Base-by-base conservation (phyloP, 1,139 yeast species). In the Hyphopichia buzzinii region DNA sequence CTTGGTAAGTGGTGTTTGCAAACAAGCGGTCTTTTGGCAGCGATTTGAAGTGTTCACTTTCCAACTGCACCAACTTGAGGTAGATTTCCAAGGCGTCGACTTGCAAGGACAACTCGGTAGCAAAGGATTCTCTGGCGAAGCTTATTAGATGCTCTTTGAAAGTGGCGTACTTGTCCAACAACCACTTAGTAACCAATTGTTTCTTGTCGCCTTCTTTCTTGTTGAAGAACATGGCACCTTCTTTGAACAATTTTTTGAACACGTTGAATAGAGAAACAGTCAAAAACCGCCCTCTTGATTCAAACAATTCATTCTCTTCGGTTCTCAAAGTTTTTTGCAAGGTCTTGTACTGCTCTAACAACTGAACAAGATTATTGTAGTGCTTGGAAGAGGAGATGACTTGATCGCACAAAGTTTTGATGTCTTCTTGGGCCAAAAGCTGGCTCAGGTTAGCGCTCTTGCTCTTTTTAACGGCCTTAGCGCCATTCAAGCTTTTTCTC, bases 71-170 rank as follows among this genome's bases (percentile, higher is more conserved):
- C 19, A 85, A 62, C 41, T 81, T 83, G 65, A 88, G 64, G 37
- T 72, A 61, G 8, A 81, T 68, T 39, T 85, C 89, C 41, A 87
- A 54, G 34, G 78, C 68, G 51, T 85, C 89, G 33, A 84, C 56
- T 47, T 78, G 79, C 33, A 76, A 56, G 1, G 80, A 73, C 17
- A 74, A 62, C 35, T 63, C 62, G 34, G 53, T 58, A 4, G 61
- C 49, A 29, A 71, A 49, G 26, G 62, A 53, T 3, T 57, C 50
- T 1, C 41, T 36, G 35, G 84, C 56, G 33, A 74, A 55, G n/a
- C 59, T 59, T 26, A 72, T 55, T 16, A 85, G 44, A 23, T 55
- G 53, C 3, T 49, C 47, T 51, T 80, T 80, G 62, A 67, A 88
- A n/a, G 60, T 57, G 17, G 68, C 71, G 55, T 85, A 89, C 39